Percentiles rank a stretch among this genome's conserved stretches.
Evolutionary conservation across 2,329 filamentous ascomycete genomes (phyloP).

Genomic region (Phialemoniopsis sp.): DNA sequence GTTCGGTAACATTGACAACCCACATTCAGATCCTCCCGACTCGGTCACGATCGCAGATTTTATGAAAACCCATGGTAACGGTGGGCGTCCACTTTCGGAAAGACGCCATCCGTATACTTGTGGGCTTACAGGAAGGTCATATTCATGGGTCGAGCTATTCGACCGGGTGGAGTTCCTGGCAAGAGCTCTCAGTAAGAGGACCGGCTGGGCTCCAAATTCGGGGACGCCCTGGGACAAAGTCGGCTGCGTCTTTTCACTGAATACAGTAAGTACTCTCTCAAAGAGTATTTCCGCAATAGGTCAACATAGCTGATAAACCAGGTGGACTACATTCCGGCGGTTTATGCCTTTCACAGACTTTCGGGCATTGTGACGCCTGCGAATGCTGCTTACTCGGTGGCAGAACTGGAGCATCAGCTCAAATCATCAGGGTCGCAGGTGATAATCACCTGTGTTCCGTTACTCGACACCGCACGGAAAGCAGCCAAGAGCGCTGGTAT

Average conservation of each 20-base stretch:
- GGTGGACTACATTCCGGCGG: slow-evolving; percentile 58
- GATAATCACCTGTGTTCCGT: slow-evolving; percentile 64
- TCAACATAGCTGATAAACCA: slow-evolving; percentile 6
- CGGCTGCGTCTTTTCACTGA: slow-evolving; percentile 66
- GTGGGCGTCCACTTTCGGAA: background rate
- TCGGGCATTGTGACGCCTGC: slow-evolving; percentile 61
- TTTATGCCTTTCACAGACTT: slow-evolving; percentile 51
- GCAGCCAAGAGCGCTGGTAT: slow-evolving; percentile 59
- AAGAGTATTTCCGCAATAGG: background rate
- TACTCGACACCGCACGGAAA: slow-evolving; percentile 57
- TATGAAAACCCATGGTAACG: slow-evolving; percentile 49
- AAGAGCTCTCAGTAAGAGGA: slow-evolving; percentile 57
- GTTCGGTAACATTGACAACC: background rate
- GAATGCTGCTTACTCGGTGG: slow-evolving; percentile 64
- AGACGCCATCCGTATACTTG: slow-evolving; percentile 16
- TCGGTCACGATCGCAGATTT: slow-evolving; percentile 72
- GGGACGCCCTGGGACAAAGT: slow-evolving; percentile 77
- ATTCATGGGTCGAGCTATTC: slow-evolving; percentile 6
- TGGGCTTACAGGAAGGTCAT: slow-evolving; percentile 14
- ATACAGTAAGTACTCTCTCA: slow-evolving; percentile 43
- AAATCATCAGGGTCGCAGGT: slow-evolving; percentile 59
- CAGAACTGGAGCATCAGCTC: slow-evolving; percentile 65
- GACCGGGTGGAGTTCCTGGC: slow-evolving; percentile 10
- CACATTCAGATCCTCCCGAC: slow-evolving; percentile 65
- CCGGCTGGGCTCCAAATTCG: slow-evolving; percentile 66